These are phyloP conservation scores for Lentinula raphanica DNA, from an alignment of 768 basidiomycete species.

Conservation along the genomic window DNA sequence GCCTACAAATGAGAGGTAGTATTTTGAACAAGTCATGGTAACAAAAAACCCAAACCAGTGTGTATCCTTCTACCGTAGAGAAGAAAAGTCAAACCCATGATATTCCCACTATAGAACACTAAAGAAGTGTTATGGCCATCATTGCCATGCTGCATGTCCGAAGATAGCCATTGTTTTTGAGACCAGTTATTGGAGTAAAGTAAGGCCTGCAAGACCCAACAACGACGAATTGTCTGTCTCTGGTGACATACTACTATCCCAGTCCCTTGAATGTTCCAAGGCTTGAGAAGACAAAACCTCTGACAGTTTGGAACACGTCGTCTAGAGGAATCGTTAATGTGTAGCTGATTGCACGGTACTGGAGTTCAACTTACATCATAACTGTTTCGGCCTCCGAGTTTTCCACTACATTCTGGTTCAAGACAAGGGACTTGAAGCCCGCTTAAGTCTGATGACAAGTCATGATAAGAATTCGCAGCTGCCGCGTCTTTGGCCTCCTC, in stretches of 20 bases:
- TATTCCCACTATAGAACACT: neutral
- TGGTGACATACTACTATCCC: too few relatives aligned
- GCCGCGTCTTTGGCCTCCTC: neutral
- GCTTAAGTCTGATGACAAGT: neutral
- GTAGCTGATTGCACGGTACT: too few relatives aligned
- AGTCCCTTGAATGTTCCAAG: neutral
- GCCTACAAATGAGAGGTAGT: neutral
- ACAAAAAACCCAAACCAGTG: neutral
- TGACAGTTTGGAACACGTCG: conserved; percentile 48
- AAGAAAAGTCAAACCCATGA: neutral
- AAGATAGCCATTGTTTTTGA: neutral
- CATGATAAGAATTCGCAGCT: neutral
- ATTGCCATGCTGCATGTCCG: neutral
- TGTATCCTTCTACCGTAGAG: neutral
- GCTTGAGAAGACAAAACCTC: conserved; percentile 59
- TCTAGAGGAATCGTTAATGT: too few relatives aligned
- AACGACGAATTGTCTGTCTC: conserved; percentile 13
- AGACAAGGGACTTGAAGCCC: neutral
- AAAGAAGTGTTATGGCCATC: neutral
- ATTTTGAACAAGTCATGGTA: neutral
- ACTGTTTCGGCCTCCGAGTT: neutral
- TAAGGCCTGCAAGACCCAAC: conserved; percentile 32
- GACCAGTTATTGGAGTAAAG: neutral
- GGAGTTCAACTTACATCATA: neutral
- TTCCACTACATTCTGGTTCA: neutral